These are phyloP conservation scores for Rhododendron ferrugineum DNA, from an alignment of 148 eudicot genomes.

Conservation along the genomic window DNA sequence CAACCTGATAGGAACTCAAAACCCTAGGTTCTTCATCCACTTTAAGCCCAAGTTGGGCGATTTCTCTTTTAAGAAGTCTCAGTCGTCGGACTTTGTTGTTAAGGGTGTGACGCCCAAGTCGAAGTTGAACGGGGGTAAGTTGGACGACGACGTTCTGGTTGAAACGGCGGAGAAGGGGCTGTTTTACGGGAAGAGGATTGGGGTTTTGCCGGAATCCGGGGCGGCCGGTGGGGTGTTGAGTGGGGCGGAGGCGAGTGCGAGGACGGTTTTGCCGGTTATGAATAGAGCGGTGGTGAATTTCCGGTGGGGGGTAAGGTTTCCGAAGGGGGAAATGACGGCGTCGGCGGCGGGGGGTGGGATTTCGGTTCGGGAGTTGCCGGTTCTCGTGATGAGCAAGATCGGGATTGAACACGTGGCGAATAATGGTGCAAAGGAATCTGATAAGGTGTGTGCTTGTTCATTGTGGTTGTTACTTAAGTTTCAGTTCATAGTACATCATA, in stretches of 20 bases:
- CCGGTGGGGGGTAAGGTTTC: conserved; percentile 79
- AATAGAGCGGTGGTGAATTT: conserved; percentile 53
- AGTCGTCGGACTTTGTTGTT: conserved; percentile 31
- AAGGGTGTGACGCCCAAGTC: conserved; percentile 11
- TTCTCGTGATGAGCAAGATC: conserved; percentile 65
- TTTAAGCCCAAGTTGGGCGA: conserved; percentile 80
- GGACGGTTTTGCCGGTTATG: conserved; percentile 49
- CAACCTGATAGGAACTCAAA: conserved; percentile 37
- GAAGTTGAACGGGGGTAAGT: conserved; percentile 21
- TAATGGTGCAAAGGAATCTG: conserved; percentile 14
- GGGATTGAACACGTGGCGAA: conserved; percentile 68
- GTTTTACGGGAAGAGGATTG: conserved; percentile 19
- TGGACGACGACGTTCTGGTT: conserved; percentile 30
- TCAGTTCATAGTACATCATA: background rate
- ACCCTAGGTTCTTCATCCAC: conserved; percentile 63
- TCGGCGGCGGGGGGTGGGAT: conserved; percentile 18
- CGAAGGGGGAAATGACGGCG: conserved; percentile 22
- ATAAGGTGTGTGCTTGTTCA: conserved; percentile 5
- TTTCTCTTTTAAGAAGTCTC: conserved; percentile 54
- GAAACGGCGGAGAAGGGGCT: conserved; percentile 22
- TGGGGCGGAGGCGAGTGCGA: conserved; percentile 58
- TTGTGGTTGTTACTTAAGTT: background rate
- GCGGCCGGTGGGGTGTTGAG: conserved; percentile 27
- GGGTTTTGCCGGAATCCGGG: conserved; percentile 19
- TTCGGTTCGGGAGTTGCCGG: conserved; percentile 39